These are phyloP conservation scores for Psilocybe cyanescens DNA, from an alignment of 768 basidiomycete genomes.

Conservation along the genomic window DNA sequence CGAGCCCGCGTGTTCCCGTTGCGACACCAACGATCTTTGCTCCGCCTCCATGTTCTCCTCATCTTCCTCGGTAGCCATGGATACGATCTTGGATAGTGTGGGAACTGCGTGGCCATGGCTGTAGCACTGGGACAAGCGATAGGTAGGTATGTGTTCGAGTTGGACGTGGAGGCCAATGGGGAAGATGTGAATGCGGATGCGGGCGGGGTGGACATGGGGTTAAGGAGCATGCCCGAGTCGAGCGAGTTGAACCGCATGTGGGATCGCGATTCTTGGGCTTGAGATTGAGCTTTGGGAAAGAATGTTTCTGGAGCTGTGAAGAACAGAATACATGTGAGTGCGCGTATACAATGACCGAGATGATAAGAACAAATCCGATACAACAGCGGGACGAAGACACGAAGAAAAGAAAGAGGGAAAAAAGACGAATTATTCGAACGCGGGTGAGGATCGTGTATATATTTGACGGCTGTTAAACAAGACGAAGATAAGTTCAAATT, in stretches of 20 bases:
- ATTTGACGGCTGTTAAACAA: conserved; percentile 22
- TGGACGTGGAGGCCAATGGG: neutral
- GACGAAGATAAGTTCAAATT: neutral
- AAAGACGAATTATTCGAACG: conserved; percentile 42
- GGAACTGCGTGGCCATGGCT: neutral
- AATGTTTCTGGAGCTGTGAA: conserved; percentile 35
- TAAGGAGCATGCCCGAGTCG: conserved; percentile 31
- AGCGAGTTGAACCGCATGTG: conserved; percentile 71
- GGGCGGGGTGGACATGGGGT: neutral
- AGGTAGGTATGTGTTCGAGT: neutral
- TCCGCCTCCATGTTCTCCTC: neutral
- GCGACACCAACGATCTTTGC: neutral
- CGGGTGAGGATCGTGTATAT: conserved; percentile 31
- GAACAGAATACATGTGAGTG: no score
- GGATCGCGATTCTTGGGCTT: conserved; percentile 21
- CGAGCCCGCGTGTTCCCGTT: neutral
- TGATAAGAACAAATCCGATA: neutral
- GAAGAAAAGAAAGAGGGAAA: neutral
- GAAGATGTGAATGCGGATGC: neutral
- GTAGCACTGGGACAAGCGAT: neutral
- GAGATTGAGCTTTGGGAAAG: conserved; percentile 21
- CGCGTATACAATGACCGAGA: conserved; percentile 27
- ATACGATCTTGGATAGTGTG: neutral
- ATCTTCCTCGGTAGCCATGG: conserved; percentile 15
- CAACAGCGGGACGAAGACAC: neutral